Evolutionary conservation across 148 eudicot species (phyloP).

Genomic region (Spergularia bocconei): DNA sequence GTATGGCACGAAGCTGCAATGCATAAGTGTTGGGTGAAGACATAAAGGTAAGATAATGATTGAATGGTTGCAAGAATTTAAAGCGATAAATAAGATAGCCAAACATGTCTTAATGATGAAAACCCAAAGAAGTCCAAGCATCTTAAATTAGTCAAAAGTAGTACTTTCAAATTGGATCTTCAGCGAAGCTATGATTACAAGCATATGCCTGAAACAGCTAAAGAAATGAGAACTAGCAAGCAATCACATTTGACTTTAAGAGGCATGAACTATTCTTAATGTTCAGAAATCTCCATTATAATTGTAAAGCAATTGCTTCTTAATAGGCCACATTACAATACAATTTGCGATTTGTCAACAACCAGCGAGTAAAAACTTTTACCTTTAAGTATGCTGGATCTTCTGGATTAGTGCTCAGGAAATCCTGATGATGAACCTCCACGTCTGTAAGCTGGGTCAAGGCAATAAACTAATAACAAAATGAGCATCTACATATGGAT

Average conservation of each 20-base stretch:
- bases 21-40: not conserved
- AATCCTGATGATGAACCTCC: slow-evolving; percentile 69
- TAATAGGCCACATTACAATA: not conserved
- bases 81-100: not conserved
- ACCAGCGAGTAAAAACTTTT: not conserved
- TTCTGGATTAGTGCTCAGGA: slow-evolving; percentile 58
- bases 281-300: slow-evolving; percentile 3
- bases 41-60: not conserved
- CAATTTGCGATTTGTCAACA: not conserved
- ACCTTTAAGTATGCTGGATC: slow-evolving; percentile 74
- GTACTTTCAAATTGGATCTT: not conserved
- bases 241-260: not conserved
- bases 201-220: not conserved
- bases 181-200: not conserved
- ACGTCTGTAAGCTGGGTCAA: slow-evolving; percentile 70
- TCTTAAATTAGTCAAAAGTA: not conserved
- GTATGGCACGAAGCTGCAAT: slow-evolving; percentile 77
- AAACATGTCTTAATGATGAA: not conserved
- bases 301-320: not conserved
- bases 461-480: slow-evolving; percentile 22
- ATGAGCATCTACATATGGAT: not conserved
- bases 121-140: not conserved
- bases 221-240: not conserved
- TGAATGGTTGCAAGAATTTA: not conserved
- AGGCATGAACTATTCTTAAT: not conserved